These are phyloP conservation scores for Diaporthe sp. DNA, from an alignment of 2,329 filamentous ascomycete species.

Conservation along the genomic window DNA sequence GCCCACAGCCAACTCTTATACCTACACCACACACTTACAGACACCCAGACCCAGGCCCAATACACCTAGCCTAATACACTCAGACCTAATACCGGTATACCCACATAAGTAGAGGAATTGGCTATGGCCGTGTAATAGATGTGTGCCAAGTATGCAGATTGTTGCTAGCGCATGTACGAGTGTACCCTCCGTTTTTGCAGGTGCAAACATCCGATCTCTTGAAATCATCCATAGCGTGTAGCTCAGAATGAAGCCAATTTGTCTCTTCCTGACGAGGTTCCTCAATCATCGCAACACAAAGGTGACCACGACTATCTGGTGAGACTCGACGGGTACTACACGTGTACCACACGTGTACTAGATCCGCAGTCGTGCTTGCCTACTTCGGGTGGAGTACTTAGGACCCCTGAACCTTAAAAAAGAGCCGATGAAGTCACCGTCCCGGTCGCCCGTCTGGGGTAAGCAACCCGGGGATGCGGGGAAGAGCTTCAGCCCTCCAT, in stretches of 20 bases:
- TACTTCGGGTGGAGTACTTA: not conserved
- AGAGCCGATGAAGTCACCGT: slow-evolving; percentile 28
- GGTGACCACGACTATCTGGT: not conserved
- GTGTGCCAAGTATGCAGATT: no score
- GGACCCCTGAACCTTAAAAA: slow-evolving; percentile 26
- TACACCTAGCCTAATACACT: no score
- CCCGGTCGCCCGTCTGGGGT: slow-evolving; percentile 28
- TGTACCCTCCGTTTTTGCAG: no score
- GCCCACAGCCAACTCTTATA: no score
- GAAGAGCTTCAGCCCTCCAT: not conserved
- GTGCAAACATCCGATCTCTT: no score
- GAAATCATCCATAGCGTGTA: not conserved
- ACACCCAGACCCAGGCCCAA: no score
- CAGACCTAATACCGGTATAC: no score
- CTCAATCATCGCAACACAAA: not conserved
- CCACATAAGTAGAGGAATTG: no score
- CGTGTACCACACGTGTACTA: not conserved
- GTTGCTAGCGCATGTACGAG: no score
- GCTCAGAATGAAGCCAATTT: not conserved
- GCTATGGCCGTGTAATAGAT: no score
- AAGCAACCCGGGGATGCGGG: slow-evolving; percentile 27
- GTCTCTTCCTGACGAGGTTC: not conserved
- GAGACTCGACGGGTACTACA: not conserved
- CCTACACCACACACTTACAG: no score
- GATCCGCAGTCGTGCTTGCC: not conserved